Evolutionary conservation across 352 stramenopile species (phyloP), one percentile per base, ranked within the genome.

Genomic region (Blastocystis sp.): DNA sequence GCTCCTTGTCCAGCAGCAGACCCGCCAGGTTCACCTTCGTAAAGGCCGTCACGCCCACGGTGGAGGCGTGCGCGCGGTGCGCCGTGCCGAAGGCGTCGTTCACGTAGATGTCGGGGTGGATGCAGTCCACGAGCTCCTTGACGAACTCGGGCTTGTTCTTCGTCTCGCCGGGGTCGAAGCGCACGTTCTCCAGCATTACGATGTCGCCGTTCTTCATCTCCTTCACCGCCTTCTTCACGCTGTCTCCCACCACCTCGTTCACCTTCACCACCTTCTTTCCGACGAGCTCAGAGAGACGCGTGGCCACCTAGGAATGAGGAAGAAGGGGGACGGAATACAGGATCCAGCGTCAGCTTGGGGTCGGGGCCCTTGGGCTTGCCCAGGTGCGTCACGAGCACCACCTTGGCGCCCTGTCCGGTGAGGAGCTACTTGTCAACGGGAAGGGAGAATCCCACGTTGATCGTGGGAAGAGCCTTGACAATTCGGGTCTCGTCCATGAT

Each of bases 71-170:
- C 10, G 96, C 96, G 86, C 97, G 94, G 92, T 99, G 97, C 23
- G 97, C 96, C 59, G 96, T 99, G 70, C 97, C 97, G 91, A 99
- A 99, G 40, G 97, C 97, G 91, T 99, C 97, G 92, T 98, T 98
- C 19, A 99, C 95, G 92, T 97, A 99, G 88, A 98, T 93, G 91
- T 98, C 95, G 23, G 95, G 95, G 53, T 95, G 91, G 90, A 95
- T 94, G 62, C 89, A 91, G 38, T 94, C 93, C 48, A 96, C 88
- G 92, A 95, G 89, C 91, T 96, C 91, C 60, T 92, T 92, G 62
- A 94, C 93, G 89, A 99, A 97, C 84, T 92, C 93, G 19, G 93
- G 89, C 86, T 96, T 94, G 90, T 98, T 98, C 89, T 98, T 97
- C 14, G 95, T 93, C 91, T 96, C 97, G 74, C 97, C 97, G 5